Percentiles rank a stretch among this genome's conserved stretches.
Conservation (phyloP, 2,329 filamentous ascomycete species). For the Hymenoscyphus fraxineus region DNA sequence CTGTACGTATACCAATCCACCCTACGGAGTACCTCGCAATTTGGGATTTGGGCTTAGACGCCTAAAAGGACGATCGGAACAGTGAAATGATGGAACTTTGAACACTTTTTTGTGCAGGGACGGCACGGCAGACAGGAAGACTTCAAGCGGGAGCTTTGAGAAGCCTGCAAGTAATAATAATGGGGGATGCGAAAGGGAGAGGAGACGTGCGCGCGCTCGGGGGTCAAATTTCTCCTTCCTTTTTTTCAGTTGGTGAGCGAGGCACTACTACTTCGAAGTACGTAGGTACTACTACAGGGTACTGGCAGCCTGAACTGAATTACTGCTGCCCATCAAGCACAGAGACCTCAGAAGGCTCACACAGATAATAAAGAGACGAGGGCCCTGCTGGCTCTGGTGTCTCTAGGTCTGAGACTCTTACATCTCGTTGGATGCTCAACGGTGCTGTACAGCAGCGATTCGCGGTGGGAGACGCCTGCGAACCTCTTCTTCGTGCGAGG, state of each 20-base stretch:
- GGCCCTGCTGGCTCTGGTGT: background rate
- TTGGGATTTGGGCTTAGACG: too few relatives aligned
- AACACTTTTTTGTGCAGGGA: constrained; percentile 2
- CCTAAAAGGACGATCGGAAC: too few relatives aligned
- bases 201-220: background rate
- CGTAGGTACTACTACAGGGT: background rate
- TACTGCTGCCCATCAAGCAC: background rate
- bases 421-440: background rate
- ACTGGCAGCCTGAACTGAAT: background rate
- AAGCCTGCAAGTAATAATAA: background rate
- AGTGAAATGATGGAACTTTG: background rate
- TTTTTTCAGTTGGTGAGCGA: background rate
- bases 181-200: background rate
- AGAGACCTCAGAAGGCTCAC: background rate
- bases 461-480: background rate
- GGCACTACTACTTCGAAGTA: too few relatives aligned
- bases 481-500: background rate
- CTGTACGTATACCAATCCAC: background rate
- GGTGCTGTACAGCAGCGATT: background rate
- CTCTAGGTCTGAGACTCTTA: background rate
- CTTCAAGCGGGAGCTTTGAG: too few relatives aligned
- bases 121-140: background rate
- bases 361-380: background rate
- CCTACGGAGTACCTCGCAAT: too few relatives aligned
- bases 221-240: background rate